Base-by-base conservation (phyloP, 352 stramenopile species). In the Pythium grandisporangium region DNA sequence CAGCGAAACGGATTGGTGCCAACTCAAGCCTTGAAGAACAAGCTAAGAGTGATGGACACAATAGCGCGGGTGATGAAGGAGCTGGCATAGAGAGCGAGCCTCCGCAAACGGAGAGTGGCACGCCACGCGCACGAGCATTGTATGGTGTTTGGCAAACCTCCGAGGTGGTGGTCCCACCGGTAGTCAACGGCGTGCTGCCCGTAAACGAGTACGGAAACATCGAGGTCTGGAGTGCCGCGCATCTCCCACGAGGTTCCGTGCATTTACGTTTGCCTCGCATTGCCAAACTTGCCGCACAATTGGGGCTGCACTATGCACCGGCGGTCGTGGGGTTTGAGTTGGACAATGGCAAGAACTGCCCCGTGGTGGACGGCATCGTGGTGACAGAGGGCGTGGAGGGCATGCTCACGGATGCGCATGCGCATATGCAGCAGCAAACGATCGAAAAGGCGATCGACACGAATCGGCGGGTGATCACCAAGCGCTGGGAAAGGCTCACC, bases 191-290 rank as follows among this genome's bases (percentile, higher is more conserved):
- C n/a, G 35, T 45, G 5, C 54, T 95, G 1, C 83, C 80, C 2
- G 91, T 88, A 58, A 93, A 91, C 58, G 55, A 77, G 55, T 92
- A 86, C 48, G 80, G 83, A 14, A 95, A 95, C 54, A 70, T 92
- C 36, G 83, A 95, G 42, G 47, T 95, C 33, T 95, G 80, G 80
- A 93, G 77, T 48, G 40, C 62, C 2, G 70, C 62, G 0, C 73
- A 89, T 55, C 44, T 90, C 2, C 80, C 83, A 6, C 41, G 37
- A 10, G 69, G 63, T 6, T 68, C 59, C 6, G 59, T 83, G 17
- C 83, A 93, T 24, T 41, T 93, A 21, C 63, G 56, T 20, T 37
- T 91, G 20, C 66, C 66, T 19, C 70, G 69, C 20, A 85, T 89
- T 25, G 70, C 80, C 6, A 47, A 60, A 23, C 65, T 92, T 5